Percentiles rank a stretch among this genome's conserved stretches.
Evolutionary conservation across 345 rosid species (phyloP).

Genomic region (Eucalyptus fibrosa): DNA sequence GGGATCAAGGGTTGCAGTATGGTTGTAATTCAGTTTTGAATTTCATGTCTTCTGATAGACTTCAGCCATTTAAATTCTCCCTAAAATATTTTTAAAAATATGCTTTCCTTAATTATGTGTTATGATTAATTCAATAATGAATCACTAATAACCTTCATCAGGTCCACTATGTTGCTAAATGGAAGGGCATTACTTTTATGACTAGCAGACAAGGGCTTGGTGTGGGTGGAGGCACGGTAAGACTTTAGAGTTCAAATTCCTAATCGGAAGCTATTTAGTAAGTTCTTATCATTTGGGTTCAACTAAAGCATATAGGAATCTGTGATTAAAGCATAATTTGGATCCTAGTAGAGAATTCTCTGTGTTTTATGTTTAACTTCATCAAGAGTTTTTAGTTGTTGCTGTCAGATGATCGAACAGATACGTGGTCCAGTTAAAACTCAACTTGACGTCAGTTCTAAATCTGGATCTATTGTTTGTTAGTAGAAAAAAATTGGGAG

Average conservation of each 20-base stretch:
- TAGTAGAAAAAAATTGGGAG: neutral
- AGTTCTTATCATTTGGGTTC: neutral
- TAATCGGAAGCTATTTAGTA: neutral
- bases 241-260: neutral
- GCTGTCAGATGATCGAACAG: neutral
- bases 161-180: slow-evolving; percentile 97
- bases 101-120: neutral
- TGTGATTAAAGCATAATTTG: neutral
- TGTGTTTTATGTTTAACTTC: neutral
- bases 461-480: neutral
- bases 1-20: slow-evolving; percentile 99
- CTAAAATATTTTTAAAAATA: neutral
- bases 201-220: slow-evolving; percentile 96
- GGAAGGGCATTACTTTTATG: slow-evolving; percentile 95
- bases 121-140: neutral
- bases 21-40: slow-evolving; percentile 54
- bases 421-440: neutral
- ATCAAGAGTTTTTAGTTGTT: neutral
- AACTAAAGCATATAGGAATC: neutral
- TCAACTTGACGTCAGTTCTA: neutral
- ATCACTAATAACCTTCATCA: neutral
- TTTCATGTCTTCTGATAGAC: neutral
- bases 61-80: neutral
- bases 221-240: slow-evolving; percentile 95
- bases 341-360: neutral